Evolutionary conservation across 2,329 filamentous ascomycete species (phyloP), one percentile per base, ranked within the genome.

Genomic region (Pyrenochaeta sp.): DNA sequence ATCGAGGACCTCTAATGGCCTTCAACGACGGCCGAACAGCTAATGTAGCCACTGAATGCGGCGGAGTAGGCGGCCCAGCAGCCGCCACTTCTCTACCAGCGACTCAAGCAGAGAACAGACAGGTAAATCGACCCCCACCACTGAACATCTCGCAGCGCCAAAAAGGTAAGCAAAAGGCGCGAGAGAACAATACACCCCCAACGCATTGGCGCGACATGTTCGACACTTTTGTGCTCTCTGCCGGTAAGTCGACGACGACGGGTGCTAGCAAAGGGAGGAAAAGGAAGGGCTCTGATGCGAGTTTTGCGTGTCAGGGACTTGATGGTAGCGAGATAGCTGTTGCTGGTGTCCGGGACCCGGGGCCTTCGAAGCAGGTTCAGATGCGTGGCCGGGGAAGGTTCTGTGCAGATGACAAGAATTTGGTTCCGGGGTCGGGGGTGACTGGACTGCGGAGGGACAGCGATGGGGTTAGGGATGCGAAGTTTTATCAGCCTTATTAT

Each of bases 241-340:
- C 45, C 44, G 37, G 53, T 42, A 39, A 54, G 42, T 28, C 44
- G 36, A 25, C 49, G 30, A 19, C 19, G 19, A 19, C 19, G 19
- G 19, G 19, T 19, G 42, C 8, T 36, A 34, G 42, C 10, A 54
- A 8, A 50, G 51, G 19, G 28, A 59, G 37, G 51, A 62, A 62
- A 50, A 57, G 61, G 24, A 59, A 44, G 22, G 55, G 48, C 27
- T 69, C 64, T 13, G 65, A 64, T 49, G 48, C 52, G 15, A 71
- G 68, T 48, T 72, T 72, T 55, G 50, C 15, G 9, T 72, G 69
- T 43, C 61, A 56, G 51, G 71, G 71, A 6, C 5, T 71, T 30
- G 9, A 28, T 22, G 46, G 50, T 10, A 30, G 15, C 24, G 13
- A 2, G n/a, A n/a, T 1, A 13, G 32, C 48, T 8, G 43, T 19